Conservation (phyloP, 345 rosid genomes). For the Geranium rotundifolium region DNA sequence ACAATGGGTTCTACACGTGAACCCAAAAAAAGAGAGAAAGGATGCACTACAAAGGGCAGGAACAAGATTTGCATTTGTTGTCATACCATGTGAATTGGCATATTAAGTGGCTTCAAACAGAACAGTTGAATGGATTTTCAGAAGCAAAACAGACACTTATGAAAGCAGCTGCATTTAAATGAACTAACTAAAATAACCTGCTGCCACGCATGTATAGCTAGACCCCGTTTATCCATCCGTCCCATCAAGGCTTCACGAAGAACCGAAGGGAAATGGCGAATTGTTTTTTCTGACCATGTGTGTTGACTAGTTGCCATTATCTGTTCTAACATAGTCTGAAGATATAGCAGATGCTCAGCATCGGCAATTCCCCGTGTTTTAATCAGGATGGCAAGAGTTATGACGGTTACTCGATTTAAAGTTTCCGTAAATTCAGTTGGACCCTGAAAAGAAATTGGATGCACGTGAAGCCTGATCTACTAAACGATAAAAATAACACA, state of each 20-base stretch:
- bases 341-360: constrained; percentile 84
- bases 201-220: constrained; percentile 76
- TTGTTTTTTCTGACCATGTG: constrained; percentile 89
- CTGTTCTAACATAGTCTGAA: constrained; percentile 86
- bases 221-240: constrained; percentile 59
- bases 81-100: no score
- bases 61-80: no score
- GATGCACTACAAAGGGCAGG: no score
- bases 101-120: no score
- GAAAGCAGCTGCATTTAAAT: constrained; percentile 1
- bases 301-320: constrained; percentile 84
- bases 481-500: constrained; percentile 1
- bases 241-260: constrained; percentile 60
- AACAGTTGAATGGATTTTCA: neutral
- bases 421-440: constrained; percentile 98
- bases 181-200: constrained; percentile 31
- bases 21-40: no score
- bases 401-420: constrained; percentile 69
- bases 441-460: constrained; percentile 46
- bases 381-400: constrained; percentile 84
- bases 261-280: constrained; percentile 71
- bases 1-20: no score
- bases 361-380: constrained; percentile 97
- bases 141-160: neutral
- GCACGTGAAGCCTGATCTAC: neutral